Evolutionary conservation across 202 grass and related monocot species (phyloP), one percentile per base, ranked within the genome.

Genomic region (Eragrostis tef): DNA sequence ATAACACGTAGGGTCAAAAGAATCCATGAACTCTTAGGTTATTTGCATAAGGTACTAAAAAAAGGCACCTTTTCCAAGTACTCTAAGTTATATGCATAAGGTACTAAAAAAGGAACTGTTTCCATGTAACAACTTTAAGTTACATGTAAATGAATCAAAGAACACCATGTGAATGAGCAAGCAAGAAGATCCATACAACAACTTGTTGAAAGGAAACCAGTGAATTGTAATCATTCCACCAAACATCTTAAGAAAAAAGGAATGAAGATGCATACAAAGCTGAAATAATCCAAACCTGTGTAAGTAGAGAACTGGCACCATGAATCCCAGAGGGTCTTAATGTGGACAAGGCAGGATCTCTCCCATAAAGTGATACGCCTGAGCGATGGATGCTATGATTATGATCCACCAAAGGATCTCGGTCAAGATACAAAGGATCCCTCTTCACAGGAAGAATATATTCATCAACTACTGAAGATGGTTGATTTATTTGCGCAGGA

Each of bases 281-380:
- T 19, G 31, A 64, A 36, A 78, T 36, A 68, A 29, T 24, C 45
- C 58, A 24, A 29, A 99, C 96, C 93, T 99, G 96, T 59, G 96
- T 87, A 85, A 93, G 69, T 60, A 99, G 69, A 69, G 85, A 76
- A 31, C 85, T 87, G 75, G 77, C 87, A 85, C 89, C 51, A 72
- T 90, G 92, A 46, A 91, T 59, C 41, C 84, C 87, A 69, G 95
- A 90, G 68, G 93, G 68, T 51, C 84, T 82, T 73, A 93, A 80
- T 81, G 82, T 83, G 48, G 93, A 86, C 61, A 95, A 53, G 64
- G 96, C 86, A 79, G 93, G 96, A 89, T 99, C 96, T 26, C 85
- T 83, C 43, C 96, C 96, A 77, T 99, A 99, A 74, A 99, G 70
- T 34, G 96, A 89, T 19, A 99, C 80, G 5, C 88, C 93, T 76